phyloP scores from a whole-genome alignment of 2,329 filamentous ascomycete species.

The Aspergillus sojae region DNA sequence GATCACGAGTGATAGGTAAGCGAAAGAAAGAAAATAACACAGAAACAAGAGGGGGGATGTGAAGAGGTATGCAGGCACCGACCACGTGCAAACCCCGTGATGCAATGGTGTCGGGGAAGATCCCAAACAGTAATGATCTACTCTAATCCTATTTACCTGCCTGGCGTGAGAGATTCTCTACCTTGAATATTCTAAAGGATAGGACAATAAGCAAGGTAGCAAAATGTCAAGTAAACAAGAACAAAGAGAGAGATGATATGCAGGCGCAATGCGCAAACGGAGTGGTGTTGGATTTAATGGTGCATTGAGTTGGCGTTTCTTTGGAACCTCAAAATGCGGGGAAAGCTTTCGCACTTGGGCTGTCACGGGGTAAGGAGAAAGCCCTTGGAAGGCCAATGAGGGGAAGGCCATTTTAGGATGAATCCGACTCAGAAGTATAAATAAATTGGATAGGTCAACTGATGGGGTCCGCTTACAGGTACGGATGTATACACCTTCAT shows the following conservation, averaged over 20 bases:
- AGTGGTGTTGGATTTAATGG: not conserved
- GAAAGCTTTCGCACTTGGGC: not conserved
- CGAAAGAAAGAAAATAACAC: not conserved
- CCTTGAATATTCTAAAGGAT: not conserved
- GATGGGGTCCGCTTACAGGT: too few relatives aligned
- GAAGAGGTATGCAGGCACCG: slow-evolving; percentile 1
- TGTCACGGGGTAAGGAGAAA: not conserved
- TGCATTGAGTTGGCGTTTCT: not conserved
- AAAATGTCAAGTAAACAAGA: not conserved
- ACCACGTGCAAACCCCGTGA: not conserved
- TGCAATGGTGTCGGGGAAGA: not conserved
- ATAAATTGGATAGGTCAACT: not conserved
- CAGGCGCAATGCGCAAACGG: not conserved
- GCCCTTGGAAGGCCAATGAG: not conserved
- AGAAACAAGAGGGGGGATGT: not conserved
- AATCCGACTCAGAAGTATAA: not conserved
- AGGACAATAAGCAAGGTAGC: not conserved
- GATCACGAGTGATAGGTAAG: not conserved
- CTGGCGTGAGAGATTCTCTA: not conserved
- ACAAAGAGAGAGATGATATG: not conserved
- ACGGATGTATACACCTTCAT: not conserved
- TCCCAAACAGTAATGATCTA: slow-evolving; percentile 7
- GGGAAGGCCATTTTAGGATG: not conserved
- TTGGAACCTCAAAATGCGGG: slow-evolving; percentile 2
- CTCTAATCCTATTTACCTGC: not conserved